Evolutionary conservation across 306 rosid genomes (phyloP), one percentile per base, ranked within the genome.

Genomic region (Lupinus albus): DNA sequence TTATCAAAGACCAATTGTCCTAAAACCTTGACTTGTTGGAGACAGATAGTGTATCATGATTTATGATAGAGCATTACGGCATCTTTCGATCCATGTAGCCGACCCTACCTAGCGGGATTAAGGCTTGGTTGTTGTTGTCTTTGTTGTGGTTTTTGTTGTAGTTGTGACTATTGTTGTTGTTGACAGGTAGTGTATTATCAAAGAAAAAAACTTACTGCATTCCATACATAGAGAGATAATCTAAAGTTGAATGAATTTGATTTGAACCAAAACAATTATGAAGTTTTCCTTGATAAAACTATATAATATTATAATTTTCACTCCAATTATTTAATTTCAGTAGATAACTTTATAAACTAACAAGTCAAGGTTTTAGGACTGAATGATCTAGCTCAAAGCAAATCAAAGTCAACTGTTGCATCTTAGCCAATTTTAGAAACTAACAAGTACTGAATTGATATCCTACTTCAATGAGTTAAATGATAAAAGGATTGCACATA

Each of bases 351-450:
- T 46, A 30, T 62, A 44, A 1, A 15, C 33, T 69, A 48, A 61
- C 45, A 73, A 25, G 5, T 17, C 30, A 35, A 25, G 4, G 30
- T 25, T 25, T 25, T 25, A 25, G 30, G 30, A 2, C 30, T 2
- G 30, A 51, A 12, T 38, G 39, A 51, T 16, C 66, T 9, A 45
- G n/a, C 32, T 39, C 48, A 46, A 45, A 42, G 9, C 4, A 4
- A 32, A 15, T 78, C 38, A 64, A 65, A 51, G 51, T 56, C 68
- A 71, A 59, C 65, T 39, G 41, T 60, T 44, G 57, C 50, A 49
- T 57, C 46, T 61, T 12, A 68, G 72, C 30, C 67, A 20, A 59
- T 17, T 57, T 11, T 58, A 14, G 44, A 66, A 52, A 61, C 12
- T 55, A 20, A 9, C 16, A 47, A 41, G 33, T 21, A 53, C 11